These are phyloP conservation scores for Dactylonectria macrodidyma DNA, from an alignment of 2,329 filamentous ascomycete species.

Conservation along the genomic window DNA sequence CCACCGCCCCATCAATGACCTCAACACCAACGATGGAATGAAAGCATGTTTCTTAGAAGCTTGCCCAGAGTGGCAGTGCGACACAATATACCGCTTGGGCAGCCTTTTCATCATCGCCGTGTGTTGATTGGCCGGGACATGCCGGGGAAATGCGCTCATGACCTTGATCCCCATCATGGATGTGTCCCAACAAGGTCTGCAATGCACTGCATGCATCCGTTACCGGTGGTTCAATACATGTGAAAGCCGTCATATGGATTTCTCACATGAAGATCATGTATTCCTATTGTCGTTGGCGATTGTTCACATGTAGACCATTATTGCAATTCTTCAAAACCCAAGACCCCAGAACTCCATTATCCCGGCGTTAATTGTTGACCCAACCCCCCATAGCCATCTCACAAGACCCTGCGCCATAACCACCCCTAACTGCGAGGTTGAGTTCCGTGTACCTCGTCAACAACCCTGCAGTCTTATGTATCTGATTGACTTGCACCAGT, in stretches of 20 bases:
- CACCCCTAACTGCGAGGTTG: neutral
- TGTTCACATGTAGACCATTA: neutral
- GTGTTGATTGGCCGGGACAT: neutral
- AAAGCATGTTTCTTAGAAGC: neutral
- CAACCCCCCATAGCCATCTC: neutral
- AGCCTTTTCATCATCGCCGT: neutral
- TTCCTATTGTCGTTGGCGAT: neutral
- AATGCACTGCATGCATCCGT: too few species aligned
- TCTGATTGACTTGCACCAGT: slow-evolving; percentile 2
- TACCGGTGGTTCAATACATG: neutral
- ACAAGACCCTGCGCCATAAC: neutral
- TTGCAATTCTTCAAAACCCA: neutral
- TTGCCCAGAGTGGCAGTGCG: too few species aligned
- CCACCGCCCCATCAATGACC: neutral
- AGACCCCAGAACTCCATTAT: neutral
- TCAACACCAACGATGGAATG: neutral
- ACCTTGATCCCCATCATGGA: neutral
- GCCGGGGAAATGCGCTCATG: neutral
- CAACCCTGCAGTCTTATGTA: neutral
- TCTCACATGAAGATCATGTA: too few species aligned
- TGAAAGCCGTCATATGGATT: neutral
- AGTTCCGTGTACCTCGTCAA: neutral
- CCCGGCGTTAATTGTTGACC: neutral
- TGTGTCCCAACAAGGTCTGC: neutral
- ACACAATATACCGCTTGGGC: neutral